Evolutionary conservation across 148 eudicot species (phyloP).

Genomic region (Silene uniflora): DNA sequence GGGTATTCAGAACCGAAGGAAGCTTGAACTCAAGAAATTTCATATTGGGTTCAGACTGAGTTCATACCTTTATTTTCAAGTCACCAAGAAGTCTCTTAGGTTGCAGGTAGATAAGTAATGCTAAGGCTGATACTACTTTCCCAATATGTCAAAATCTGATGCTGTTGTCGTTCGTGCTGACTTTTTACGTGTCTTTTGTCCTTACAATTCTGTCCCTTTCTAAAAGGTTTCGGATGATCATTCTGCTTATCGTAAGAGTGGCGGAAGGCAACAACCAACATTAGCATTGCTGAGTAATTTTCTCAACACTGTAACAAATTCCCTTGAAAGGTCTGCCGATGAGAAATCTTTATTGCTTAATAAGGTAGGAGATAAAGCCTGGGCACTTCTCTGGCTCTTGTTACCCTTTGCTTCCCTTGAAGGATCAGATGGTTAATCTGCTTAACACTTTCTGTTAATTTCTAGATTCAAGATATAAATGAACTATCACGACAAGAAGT

Average conservation of each 20-base stretch:
- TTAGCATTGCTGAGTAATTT: constrained; percentile 51
- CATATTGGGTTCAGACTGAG: constrained; percentile 78
- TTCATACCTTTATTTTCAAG: constrained; percentile 88
- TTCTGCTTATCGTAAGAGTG: constrained; percentile 38
- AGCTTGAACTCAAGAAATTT: constrained; percentile 61
- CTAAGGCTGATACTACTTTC: neutral
- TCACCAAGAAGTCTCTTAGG: constrained; percentile 65
- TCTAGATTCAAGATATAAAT: constrained; percentile 88
- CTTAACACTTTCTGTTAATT: constrained; percentile 12
- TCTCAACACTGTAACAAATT: constrained; percentile 54
- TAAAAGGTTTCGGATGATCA: constrained; percentile 57
- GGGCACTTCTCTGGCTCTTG: neutral
- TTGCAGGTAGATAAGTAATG: constrained; percentile 49
- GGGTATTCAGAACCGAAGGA: constrained; percentile 53
- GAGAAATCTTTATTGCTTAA: constrained; percentile 74
- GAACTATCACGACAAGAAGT: constrained; percentile 96
- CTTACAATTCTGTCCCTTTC: neutral
- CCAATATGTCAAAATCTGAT: neutral
- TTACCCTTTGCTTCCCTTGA: constrained; percentile 7
- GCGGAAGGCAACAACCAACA: constrained; percentile 70
- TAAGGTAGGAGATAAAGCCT: constrained; percentile 47
- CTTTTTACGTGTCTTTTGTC: neutral
- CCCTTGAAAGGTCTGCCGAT: constrained; percentile 82
- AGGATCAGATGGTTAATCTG: neutral
- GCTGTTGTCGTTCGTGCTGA: neutral